Base-by-base conservation (phyloP, 2,329 filamentous ascomycete genomes). In the Arthrobotrys conoides region DNA sequence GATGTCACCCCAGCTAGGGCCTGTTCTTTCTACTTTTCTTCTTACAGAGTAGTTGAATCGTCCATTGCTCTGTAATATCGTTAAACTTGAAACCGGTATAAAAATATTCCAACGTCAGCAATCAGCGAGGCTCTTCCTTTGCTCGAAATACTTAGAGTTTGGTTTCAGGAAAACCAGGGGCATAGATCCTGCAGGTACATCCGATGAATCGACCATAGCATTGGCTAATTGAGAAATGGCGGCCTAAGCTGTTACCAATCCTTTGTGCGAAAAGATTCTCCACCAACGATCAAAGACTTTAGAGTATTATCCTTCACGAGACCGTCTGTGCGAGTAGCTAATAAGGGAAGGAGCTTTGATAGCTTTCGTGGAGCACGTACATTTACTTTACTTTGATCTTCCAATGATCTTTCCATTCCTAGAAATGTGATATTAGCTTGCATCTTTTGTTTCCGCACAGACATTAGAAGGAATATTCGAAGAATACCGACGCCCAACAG, bases 101-200 rank as follows among this genome's bases (percentile, higher is more conserved):
- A 55, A 44, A 49, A 49, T 5, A 41, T 2, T 30, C 9, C 55
- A 30, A 55, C 59, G 48, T 38, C 46, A 48, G 59, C 55, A 27
- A 24, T 33, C 33, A 66, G 63, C 53, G 53, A 65, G 69, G 49
- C 63, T 61, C 64, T 44, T 63, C 63, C 18, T 68, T 68, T 22
- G 10, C 20, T 51, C n/a, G n/a, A n/a, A n/a, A 8, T 22, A 51
- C 22, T 55, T 70, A 64, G 57, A 69, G 48, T 51, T 70, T 76
- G 27, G 72, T 76, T 76, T 76, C 72, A 76, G 41, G 67, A 66
- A 70, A 67, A 44, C 61, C 49, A 59, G 59, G 33, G 49, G 59
- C 8, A 61, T 55, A 30, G 33, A 30, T 24, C 64, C 48, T 70
- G 59, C 72, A 76, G 64, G 64, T 68, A 75, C 71, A 55, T 24